Base-by-base conservation (phyloP, 2,329 filamentous ascomycete genomes). In the Phyllosticta citribraziliensis region DNA sequence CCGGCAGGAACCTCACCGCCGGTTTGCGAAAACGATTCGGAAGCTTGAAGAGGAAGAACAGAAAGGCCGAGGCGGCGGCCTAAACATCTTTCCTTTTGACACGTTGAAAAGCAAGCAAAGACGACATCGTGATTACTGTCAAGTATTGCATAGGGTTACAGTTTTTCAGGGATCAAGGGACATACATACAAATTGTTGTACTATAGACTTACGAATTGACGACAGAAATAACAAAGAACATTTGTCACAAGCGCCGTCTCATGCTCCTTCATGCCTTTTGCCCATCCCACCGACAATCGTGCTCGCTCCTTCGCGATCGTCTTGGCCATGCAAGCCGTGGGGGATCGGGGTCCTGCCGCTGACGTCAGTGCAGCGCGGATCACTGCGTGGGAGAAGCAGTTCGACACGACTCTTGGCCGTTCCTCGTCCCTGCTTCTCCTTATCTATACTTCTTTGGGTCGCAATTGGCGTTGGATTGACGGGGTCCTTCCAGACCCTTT, bases 11-110 rank as follows among this genome's bases (percentile, higher is more conserved):
- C 30, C 63, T 72, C 56, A 69, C 71, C 22, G 71, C 70, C 19
- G 70, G 74, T 5, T 61, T 80, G 63, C 80, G 78, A 74, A 79
- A 75, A 72, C 71, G 78, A 24, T 73, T 80, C 55, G 76, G 77
- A 54, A 78, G 76, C 66, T 66, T 79, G 57, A 73, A 76, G 62
- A 74, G 72, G 63, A 73, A 69, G 67, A 67, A 67, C 55, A 62
- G 58, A 30, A 61, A 62, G 35, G 40, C 40, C n/a, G 40, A 47
- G 17, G 14, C 40, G 19, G 40, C 40, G 12, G 40, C 40, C 14
- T 47, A 47, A 47, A n/a, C 40, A 47, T 47, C 40, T 47, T 47
- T 47, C 40, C 17, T 47, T 47, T 47, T 3, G 40, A 47, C 17
- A 30, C 6, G 17, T 47, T 17, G 40, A 47, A 47, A 19, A 47